Conservation (phyloP, 164 flowering plant species). For the Piper betle region DNA sequence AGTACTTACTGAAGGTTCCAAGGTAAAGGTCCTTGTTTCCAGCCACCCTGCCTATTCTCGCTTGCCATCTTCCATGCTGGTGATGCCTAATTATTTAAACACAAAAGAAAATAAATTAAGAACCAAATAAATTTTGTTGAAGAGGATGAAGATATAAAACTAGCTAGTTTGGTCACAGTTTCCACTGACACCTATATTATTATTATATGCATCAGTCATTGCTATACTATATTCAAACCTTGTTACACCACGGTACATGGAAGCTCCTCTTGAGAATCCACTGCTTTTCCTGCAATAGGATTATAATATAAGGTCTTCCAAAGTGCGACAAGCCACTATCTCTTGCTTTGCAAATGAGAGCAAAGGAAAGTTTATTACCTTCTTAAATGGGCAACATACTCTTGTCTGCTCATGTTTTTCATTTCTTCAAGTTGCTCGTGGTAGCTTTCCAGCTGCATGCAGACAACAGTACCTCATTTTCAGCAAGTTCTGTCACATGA, state of each 20-base stretch:
- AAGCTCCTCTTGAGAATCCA: constrained; percentile 90
- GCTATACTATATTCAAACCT: constrained; percentile 27
- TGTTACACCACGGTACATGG: constrained; percentile 89
- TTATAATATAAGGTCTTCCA: too few species aligned
- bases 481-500: not conserved
- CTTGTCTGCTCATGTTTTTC: constrained; percentile 91
- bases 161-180: too few species aligned
- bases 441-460: constrained; percentile 52
- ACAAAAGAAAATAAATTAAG: not conserved
- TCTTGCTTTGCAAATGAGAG: not conserved
- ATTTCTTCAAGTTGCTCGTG: constrained; percentile 59
- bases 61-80: constrained; percentile 96
- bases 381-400: constrained; percentile 77
- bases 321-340: not conserved
- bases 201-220: too few species aligned
- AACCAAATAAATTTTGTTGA: too few species aligned
- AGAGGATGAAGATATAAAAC: too few species aligned
- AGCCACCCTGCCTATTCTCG: constrained; percentile 81
- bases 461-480: not conserved
- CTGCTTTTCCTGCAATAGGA: constrained; percentile 58
- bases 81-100: constrained; percentile 42
- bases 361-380: constrained; percentile 26
- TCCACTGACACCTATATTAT: too few species aligned
- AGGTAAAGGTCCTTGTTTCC: constrained; percentile 94
- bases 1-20: constrained; percentile 66